A percentile compares a stretch with the other conserved stretches of the same genome.
Evolutionary conservation across 2,329 filamentous ascomycete genomes (phyloP).

Genomic region (Cadophora luteo-olivacea): DNA sequence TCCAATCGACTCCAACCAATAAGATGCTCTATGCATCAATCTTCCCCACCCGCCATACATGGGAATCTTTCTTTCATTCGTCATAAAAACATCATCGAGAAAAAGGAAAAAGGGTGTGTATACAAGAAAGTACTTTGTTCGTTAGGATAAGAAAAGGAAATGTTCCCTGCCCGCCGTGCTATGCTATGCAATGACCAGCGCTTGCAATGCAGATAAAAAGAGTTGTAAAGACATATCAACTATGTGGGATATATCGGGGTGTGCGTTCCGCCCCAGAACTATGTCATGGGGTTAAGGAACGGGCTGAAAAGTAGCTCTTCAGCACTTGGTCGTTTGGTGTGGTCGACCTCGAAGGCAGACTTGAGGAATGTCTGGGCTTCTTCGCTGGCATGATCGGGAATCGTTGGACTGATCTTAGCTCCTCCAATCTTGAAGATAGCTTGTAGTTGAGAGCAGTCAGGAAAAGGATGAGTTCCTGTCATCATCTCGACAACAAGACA

Average conservation of each 20-base stretch:
- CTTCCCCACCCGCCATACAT: neutral
- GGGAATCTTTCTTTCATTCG: slow-evolving; percentile 18
- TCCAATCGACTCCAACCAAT: slow-evolving; percentile 1
- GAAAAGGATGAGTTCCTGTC: slow-evolving; percentile 94
- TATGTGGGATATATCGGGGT: neutral
- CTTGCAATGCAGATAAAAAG: slow-evolving; percentile 33
- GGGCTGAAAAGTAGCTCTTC: slow-evolving; percentile 86
- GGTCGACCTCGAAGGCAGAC: slow-evolving; percentile 94
- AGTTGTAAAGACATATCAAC: neutral
- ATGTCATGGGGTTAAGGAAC: slow-evolving; percentile 79
- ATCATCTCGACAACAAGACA: slow-evolving; percentile 99
- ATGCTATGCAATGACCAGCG: slow-evolving; percentile 38
- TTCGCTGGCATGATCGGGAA: slow-evolving; percentile 84
- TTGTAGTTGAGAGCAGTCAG: slow-evolving; percentile 94
- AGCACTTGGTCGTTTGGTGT: slow-evolving; percentile 88
- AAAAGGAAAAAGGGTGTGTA: slow-evolving; percentile 18
- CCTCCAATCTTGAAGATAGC: slow-evolving; percentile 99
- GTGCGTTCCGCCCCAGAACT: slow-evolving; percentile 11
- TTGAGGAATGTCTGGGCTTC: slow-evolving; percentile 85
- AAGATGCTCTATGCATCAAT: slow-evolving; percentile 13
- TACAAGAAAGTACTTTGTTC: slow-evolving; percentile 26
- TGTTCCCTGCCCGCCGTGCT: slow-evolving; percentile 14
- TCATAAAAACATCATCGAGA: slow-evolving; percentile 18
- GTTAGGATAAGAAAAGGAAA: slow-evolving; percentile 3
- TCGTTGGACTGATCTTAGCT: slow-evolving; percentile 83